Conservation (phyloP, 1,284 basidiomycete species). For the Porogramme epimiltina region DNA sequence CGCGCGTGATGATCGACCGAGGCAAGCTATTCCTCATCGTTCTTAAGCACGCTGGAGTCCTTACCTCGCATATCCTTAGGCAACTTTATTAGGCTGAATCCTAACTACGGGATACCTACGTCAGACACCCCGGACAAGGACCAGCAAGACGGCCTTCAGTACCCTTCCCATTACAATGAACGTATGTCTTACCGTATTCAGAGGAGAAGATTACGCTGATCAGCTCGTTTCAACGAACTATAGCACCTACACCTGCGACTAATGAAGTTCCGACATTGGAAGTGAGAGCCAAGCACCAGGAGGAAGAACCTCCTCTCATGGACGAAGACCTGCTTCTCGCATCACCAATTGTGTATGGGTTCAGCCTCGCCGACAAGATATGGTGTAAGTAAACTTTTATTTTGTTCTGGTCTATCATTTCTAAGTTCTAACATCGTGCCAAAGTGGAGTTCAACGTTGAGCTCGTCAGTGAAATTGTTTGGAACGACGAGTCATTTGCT, state of each 20-base stretch:
- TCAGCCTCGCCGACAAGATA: slow-evolving; percentile 57
- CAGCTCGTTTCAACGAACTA: not conserved
- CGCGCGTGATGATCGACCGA: slow-evolving; percentile 56
- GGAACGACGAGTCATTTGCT: slow-evolving; percentile 57
- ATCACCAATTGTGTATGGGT: slow-evolving; percentile 58
- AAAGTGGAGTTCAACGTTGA: slow-evolving; percentile 57
- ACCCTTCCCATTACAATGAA: not conserved
- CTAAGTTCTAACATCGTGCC: not conserved
- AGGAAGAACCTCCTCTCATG: slow-evolving; percentile 7
- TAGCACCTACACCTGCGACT: not conserved
- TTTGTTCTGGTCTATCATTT: not conserved
- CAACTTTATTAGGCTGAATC: slow-evolving; percentile 51
- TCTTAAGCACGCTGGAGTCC: not conserved
- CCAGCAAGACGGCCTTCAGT: not conserved
- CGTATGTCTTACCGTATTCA: not conserved
- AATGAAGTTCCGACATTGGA: slow-evolving; percentile 10
- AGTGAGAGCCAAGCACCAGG: slow-evolving; percentile 1
- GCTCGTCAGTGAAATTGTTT: slow-evolving; percentile 48
- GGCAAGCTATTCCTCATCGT: slow-evolving; percentile 27
- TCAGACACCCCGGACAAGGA: not conserved
- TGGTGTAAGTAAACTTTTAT: slow-evolving; percentile 48
- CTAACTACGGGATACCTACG: slow-evolving; percentile 47
- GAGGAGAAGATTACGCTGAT: not conserved
- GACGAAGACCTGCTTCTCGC: slow-evolving; percentile 50
- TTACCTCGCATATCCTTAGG: slow-evolving; percentile 20